Evolutionary conservation across 2,329 filamentous ascomycete species (phyloP).

Genomic region (Pseudocercospora musae): DNA sequence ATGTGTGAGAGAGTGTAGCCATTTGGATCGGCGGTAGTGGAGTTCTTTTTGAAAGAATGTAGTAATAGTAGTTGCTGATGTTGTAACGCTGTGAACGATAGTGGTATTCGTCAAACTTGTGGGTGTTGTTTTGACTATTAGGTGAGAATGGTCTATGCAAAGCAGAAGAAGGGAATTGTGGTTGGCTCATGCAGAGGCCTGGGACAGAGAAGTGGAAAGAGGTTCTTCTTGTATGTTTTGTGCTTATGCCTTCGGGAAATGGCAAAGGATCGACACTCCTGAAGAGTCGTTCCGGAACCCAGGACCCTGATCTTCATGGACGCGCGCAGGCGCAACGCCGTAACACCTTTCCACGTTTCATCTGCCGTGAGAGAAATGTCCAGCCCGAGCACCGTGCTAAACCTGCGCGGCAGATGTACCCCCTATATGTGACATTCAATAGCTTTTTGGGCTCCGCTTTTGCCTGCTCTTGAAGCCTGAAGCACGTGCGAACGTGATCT

Average conservation of each 20-base stretch:
- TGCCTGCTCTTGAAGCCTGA: not conserved
- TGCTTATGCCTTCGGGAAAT: slow-evolving; percentile 8
- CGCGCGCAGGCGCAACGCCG: not conserved
- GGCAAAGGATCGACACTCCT: not conserved
- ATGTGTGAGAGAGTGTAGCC: slow-evolving; percentile 10
- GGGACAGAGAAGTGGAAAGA: not conserved
- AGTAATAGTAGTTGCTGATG: no score
- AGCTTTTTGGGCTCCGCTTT: not conserved
- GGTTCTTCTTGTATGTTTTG: not conserved
- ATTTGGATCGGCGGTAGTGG: not conserved
- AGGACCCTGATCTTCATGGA: slow-evolving; percentile 3
- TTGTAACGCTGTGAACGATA: not conserved
- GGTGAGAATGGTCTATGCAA: not conserved
- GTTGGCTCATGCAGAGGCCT: not conserved
- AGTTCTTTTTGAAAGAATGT: slow-evolving; percentile 1
- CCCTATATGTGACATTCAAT: not conserved
- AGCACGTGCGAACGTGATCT: not conserved
- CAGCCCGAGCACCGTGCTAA: not conserved
- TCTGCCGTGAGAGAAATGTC: not conserved
- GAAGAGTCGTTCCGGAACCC: not conserved
- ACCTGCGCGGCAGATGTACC: not conserved
- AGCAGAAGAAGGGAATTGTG: slow-evolving; percentile 6
- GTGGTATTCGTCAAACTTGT: not conserved
- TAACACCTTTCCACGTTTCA: slow-evolving; percentile 2
- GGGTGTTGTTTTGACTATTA: not conserved